Base-by-base conservation (phyloP, 2,329 filamentous ascomycete genomes). In the Zasmidium angulare region DNA sequence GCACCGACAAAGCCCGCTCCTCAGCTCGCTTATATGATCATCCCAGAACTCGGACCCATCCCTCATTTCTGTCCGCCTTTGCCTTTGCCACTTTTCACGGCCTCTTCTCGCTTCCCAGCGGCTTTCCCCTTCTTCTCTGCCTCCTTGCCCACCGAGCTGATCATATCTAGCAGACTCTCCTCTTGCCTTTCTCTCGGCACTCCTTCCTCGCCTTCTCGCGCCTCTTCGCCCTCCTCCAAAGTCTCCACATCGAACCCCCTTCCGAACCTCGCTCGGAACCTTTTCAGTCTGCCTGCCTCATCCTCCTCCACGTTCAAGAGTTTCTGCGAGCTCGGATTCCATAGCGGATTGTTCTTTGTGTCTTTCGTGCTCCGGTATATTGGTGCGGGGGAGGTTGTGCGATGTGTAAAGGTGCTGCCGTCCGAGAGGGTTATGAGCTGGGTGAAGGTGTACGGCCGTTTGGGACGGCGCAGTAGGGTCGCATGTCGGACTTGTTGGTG, bases 371-470 rank as follows among this genome's bases (percentile, higher is more conserved):
- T 81, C 65, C 81, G 80, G 76, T 87, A 86, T 60, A 88, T 78
- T 7, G 86, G 81, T 21, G 78, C 69, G 0, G 91, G 90, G 11
- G 86, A 90, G 11, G 90, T 91, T 22, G 90, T 93, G 73, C 89
- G 89, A 71, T 87, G 83, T 51, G 89, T 87, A 78, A 86, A 98
- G 61, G 93, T 89, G 71, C 86, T 90, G 68, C 95, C 95, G 80
- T 99, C 95, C 46, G 89, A 91, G 65, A 98, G 88, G 55, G 92
- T 93, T 67, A 99, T 83, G 61, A 99, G 85, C 78, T 99, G 95
- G n/a, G 93, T 97, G 82, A 97, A 98, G 67, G 89, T 91, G 82
- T 97, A 98, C 46, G 95, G 93, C 4, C 93, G 86, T 72, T 92
- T 89, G n/a, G 92, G 92, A 17, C 95, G 91, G 63, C 84, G 84